Evolutionary conservation across 2,329 filamentous ascomycete genomes (phyloP).

Genomic region (Hymenoscyphus linearis): DNA sequence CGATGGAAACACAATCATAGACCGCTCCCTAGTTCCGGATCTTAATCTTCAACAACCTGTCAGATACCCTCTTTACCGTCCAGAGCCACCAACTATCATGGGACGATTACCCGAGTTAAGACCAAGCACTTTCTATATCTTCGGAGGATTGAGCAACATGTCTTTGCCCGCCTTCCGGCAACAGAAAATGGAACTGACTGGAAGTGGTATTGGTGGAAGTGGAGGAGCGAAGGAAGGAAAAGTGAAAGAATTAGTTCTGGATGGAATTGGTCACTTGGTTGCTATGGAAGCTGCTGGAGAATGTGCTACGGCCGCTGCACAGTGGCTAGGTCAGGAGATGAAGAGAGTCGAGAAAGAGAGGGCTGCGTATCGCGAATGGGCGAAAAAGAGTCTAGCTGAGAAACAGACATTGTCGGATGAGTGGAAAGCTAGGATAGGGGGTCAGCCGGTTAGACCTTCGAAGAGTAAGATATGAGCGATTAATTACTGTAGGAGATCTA

Average conservation of each 20-base stretch:
- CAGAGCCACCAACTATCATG: conserved; percentile 56
- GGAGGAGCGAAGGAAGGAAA: conserved; percentile 58
- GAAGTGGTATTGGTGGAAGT: conserved; percentile 61
- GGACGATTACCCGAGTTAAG: conserved; percentile 53
- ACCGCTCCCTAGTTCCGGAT: conserved; percentile 43
- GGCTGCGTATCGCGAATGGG: conserved; percentile 47
- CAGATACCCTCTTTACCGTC: conserved; percentile 56
- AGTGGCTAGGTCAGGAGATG: conserved; percentile 54
- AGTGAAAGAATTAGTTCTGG: conserved; percentile 60
- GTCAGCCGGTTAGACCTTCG: conserved; percentile 8
- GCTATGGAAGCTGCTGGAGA: conserved; percentile 71
- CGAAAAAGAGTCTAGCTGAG: conserved; percentile 46
- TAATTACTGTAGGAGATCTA: conserved; percentile 1
- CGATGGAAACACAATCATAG: conserved; percentile 34
- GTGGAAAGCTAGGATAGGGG: conserved; percentile 38
- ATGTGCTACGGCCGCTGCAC: conserved; percentile 56
- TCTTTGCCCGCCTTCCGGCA: conserved; percentile 44
- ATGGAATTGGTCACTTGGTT: conserved; percentile 70
- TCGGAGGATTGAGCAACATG: conserved; percentile 55
- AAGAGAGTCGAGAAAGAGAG: conserved; percentile 52
- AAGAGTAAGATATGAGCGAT: conserved; percentile 18
- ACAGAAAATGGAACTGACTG: conserved; percentile 61
- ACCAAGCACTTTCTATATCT: conserved; percentile 64
- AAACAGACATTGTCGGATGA: conserved; percentile 53
- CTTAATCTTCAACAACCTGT: conserved; percentile 22